A percentile compares a stretch with the other conserved stretches of the same genome.
Conservation (phyloP, 2,329 filamentous ascomycete genomes). For the Thermothelomyces thermophilus region DNA sequence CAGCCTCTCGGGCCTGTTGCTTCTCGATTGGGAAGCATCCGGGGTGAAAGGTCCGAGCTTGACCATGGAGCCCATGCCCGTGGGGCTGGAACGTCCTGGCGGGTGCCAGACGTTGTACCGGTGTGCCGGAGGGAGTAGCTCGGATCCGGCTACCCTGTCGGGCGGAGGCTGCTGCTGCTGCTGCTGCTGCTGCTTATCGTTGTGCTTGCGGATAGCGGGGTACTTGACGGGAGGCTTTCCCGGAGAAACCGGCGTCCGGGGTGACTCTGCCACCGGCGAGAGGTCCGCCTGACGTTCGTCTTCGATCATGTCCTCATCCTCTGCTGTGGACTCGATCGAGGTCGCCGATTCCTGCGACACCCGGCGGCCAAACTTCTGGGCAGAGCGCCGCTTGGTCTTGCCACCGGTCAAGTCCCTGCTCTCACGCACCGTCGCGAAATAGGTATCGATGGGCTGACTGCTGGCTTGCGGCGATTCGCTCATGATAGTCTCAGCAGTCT, state of each 20-base stretch:
- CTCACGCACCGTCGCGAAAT: constrained; percentile 14
- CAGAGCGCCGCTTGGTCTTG: constrained; percentile 15
- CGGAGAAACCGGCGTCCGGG: constrained; percentile 25
- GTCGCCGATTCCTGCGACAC: constrained; percentile 33
- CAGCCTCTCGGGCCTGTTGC: background rate
- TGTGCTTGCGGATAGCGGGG: constrained; percentile 17
- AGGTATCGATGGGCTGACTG: constrained; percentile 13
- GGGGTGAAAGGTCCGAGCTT: background rate
- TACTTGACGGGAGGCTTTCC: constrained; percentile 24
- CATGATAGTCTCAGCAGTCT: constrained; percentile 15
- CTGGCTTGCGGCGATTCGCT: constrained; percentile 20
- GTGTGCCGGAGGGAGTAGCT: constrained; percentile 9
- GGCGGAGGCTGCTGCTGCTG: background rate
- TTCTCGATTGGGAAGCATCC: background rate
- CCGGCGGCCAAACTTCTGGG: constrained; percentile 15
- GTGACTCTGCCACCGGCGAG: constrained; percentile 46
- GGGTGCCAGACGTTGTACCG: constrained; percentile 15
- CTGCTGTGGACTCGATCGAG: constrained; percentile 32
- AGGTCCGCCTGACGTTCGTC: constrained; percentile 30
- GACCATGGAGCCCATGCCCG: background rate
- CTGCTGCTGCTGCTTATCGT: constrained; percentile 3
- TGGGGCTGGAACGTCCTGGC: constrained; percentile 6
- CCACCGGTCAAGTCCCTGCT: constrained; percentile 15
- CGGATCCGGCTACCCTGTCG: background rate
- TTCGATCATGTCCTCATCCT: constrained; percentile 19